Percentiles rank a stretch among this genome's conserved stretches.
Conservation (phyloP, 495 filamentous ascomycete species). For the Talaromyces borbonicus region DNA sequence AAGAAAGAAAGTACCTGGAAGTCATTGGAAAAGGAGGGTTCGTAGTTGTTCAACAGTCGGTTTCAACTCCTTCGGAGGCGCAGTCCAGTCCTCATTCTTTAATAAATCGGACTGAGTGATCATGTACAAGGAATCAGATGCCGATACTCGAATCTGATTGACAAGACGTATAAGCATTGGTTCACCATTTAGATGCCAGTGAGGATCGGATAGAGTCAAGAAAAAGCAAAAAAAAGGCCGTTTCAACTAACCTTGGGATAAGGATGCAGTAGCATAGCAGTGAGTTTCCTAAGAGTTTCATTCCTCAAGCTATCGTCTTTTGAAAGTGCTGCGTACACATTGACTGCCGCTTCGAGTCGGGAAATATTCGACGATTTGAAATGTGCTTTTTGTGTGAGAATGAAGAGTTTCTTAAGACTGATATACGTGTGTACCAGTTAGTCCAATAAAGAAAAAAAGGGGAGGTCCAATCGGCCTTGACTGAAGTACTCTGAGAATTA, state of each 20-base stretch:
- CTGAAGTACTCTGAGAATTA: no score
- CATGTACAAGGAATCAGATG: conserved; percentile 31
- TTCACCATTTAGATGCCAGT: no score
- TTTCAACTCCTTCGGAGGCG: conserved; percentile 29
- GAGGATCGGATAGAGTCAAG: no score
- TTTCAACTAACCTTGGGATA: conserved; percentile 46
- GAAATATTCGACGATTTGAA: conserved; percentile 71
- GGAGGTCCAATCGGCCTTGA: no score
- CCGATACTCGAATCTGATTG: conserved; percentile 24
- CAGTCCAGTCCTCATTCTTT: conserved; percentile 34
- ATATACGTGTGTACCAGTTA: not conserved
- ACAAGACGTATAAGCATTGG: not conserved
- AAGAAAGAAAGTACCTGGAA: not conserved
- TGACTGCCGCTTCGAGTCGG: conserved; percentile 68
- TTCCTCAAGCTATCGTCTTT: conserved; percentile 23
- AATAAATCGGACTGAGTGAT: conserved; percentile 23
- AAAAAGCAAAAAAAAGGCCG: no score
- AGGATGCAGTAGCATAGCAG: conserved; percentile 50
- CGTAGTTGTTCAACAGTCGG: conserved; percentile 24
- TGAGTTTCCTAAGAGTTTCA: conserved; percentile 46
- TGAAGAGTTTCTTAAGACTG: conserved; percentile 52
- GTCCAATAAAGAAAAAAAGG: not conserved
- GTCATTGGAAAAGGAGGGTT: not conserved
- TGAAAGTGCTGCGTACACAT: conserved; percentile 61
- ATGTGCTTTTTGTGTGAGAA: conserved; percentile 63